phyloP scores from a whole-genome alignment of 768 basidiomycete genomes.

The Pleurotus cornucopiae region DNA sequence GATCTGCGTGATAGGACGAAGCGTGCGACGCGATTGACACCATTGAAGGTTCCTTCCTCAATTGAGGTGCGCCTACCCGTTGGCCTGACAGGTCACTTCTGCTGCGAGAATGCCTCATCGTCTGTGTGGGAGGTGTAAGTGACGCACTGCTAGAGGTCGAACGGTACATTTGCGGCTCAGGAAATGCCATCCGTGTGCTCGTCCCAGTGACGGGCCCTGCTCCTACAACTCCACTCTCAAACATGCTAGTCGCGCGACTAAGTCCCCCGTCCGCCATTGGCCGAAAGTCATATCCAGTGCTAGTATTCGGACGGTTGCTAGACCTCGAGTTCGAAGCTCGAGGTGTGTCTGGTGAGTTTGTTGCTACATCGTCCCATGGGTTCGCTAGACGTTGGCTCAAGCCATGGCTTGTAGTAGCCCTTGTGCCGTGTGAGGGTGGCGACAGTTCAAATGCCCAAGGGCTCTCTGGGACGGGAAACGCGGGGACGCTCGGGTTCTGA shows the following conservation, averaged over 20 bases:
- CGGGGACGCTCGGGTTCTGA: neutral
- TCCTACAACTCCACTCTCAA: conserved; percentile 2
- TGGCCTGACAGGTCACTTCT: conserved; percentile 30
- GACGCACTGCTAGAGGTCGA: conserved; percentile 4
- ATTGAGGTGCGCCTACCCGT: conserved; percentile 11
- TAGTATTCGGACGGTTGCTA: neutral
- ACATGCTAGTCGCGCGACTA: conserved; percentile 6
- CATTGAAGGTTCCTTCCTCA: conserved; percentile 29
- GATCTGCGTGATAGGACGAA: conserved; percentile 31
- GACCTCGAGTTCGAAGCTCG: neutral
- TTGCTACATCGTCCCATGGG: neutral
- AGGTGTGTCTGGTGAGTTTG: neutral
- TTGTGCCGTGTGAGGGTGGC: neutral
- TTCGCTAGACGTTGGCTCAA: neutral
- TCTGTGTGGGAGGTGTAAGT: neutral
- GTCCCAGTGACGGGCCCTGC: neutral
- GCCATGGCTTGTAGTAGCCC: neutral
- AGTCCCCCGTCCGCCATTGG: neutral
- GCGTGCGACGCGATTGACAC: conserved; percentile 24
- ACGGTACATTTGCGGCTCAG: conserved; percentile 1
- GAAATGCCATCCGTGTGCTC: neutral
- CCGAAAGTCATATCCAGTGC: neutral
- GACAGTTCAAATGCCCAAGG: conserved; percentile 6
- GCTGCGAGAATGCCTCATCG: conserved; percentile 30
- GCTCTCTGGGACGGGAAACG: neutral